Evolutionary conservation across 192 early-diverging fungal species (phyloP), one percentile per base, ranked within the genome.

Genomic region (Coemansia sp.): DNA sequence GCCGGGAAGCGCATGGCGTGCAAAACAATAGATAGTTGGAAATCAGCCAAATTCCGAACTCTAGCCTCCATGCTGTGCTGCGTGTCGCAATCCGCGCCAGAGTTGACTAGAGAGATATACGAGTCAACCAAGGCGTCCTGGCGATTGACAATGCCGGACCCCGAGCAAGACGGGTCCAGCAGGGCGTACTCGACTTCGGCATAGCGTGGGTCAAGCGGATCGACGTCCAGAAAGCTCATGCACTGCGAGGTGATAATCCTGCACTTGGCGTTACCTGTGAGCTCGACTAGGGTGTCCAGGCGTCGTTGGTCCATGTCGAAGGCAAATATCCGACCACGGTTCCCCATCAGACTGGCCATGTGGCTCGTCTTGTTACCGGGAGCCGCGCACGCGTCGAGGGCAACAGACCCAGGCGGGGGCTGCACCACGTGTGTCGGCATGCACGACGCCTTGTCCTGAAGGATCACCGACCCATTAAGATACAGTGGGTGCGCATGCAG

Each of bases 291-390:
- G 4, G 87, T 86, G 11, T 82, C 78, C 38, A 97, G 55, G 48
- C 96, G 76, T 19, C 80, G 51, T 35, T 60, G 60, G 72, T 96
- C 92, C 67, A 86, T 79, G 61, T 99, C 96, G 67, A 96, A 94
- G 0, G 96, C 96, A 71, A 80, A 88, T 38, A 99, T 90, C 29
- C 67, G 82, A 10, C 94, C 96, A 7, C 81, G 80, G 51, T 94
- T 94, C 29, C 81, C 79, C 88, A 97, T 91, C 22, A 93, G 74
- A 50, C 90, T 88, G 4, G 87, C 86, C 46, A 99, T 73, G 61
- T 97, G 95, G 41, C 90, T 90, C 4, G 96, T 99, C 65, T 99
- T 99, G 78, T 99, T 99, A 5, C 95, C 95, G 4, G 95, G 95
- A 0, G 94, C 94, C 13, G 96, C 96, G 64, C 94, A 99, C 7